Percentiles rank a stretch among this genome's conserved stretches.
These are phyloP conservation scores for Fraxinus platypoda DNA, from an alignment of 305 asterid genomes.

Conservation along the genomic window DNA sequence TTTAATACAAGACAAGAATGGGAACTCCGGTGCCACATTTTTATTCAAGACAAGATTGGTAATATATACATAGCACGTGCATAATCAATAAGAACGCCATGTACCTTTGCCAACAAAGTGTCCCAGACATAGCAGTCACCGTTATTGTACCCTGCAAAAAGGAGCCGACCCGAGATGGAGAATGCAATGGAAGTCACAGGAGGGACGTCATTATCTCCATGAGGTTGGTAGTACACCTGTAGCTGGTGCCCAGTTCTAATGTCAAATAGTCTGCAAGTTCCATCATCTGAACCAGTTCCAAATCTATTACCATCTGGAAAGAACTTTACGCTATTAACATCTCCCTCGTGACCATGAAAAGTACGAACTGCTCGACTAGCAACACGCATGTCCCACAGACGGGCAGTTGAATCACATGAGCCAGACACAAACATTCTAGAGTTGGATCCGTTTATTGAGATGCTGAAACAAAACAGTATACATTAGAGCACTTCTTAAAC, in stretches of 20 bases:
- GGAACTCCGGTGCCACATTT: not conserved
- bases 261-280: slow-evolving; percentile 88
- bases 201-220: slow-evolving; percentile 59
- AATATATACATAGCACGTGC: not conserved
- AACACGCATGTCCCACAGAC: slow-evolving; percentile 94
- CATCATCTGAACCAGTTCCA: slow-evolving; percentile 97
- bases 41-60: not conserved
- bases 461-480: slow-evolving; percentile 47
- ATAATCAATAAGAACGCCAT: not conserved
- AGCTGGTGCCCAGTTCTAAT: slow-evolving; percentile 98
- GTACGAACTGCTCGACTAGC: slow-evolving; percentile 97
- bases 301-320: slow-evolving; percentile 86
- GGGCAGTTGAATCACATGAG: slow-evolving; percentile 93
- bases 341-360: slow-evolving; percentile 89
- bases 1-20: not conserved
- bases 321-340: slow-evolving; percentile 87
- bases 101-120: slow-evolving; percentile 91
- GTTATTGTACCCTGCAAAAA: slow-evolving; percentile 81
- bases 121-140: slow-evolving; percentile 97
- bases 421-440: slow-evolving; percentile 91
- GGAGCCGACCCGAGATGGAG: slow-evolving; percentile 92
- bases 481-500: slow-evolving; percentile 11
- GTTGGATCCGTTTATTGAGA: slow-evolving; percentile 77
- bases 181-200: slow-evolving; percentile 89
- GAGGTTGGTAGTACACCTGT: slow-evolving; percentile 81